Percentiles rank a stretch among this genome's conserved stretches.
phyloP scores from a whole-genome alignment of 257 asterid genomes.

The Cordia subcordata region DNA sequence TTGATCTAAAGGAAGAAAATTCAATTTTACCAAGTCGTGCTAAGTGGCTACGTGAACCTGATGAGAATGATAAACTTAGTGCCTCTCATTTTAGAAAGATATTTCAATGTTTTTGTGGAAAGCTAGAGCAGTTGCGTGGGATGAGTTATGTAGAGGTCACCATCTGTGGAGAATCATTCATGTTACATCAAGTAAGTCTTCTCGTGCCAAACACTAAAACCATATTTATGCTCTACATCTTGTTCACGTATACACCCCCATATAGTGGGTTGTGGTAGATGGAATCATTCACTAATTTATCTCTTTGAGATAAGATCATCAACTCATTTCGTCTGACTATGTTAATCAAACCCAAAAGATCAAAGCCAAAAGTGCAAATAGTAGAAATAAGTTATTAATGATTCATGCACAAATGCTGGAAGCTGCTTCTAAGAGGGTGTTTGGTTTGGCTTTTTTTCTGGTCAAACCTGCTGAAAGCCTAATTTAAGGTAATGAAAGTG shows the following conservation, averaged over 20 bases:
- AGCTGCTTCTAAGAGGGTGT: too few relatives aligned
- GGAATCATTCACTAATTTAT: too few relatives aligned
- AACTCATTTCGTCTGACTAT: too few relatives aligned
- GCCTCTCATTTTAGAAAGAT: constrained; percentile 84
- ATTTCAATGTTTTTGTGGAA: constrained; percentile 69
- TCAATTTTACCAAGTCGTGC: constrained; percentile 41
- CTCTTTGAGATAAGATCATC: too few relatives aligned
- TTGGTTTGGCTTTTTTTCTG: too few relatives aligned
- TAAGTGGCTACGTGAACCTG: constrained; percentile 87
- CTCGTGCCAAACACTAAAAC: neutral
- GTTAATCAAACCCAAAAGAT: too few relatives aligned
- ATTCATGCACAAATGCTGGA: too few relatives aligned
- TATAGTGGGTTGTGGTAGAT: too few relatives aligned
- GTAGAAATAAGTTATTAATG: too few relatives aligned
- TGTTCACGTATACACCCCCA: neutral
- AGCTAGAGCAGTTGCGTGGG: constrained; percentile 58
- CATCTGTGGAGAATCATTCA: constrained; percentile 91
- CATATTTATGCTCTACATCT: neutral
- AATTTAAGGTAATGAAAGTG: too few relatives aligned
- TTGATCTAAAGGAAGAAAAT: constrained; percentile 28
- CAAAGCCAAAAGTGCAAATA: too few relatives aligned
- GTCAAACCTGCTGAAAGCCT: too few relatives aligned
- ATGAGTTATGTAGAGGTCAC: constrained; percentile 64
- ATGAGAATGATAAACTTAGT: constrained; percentile 64
- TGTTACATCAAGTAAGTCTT: constrained; percentile 86